Evolutionary conservation across 2,329 filamentous ascomycete species (phyloP), one percentile per base, ranked within the genome.

Genomic region (Calonectria naviculata): DNA sequence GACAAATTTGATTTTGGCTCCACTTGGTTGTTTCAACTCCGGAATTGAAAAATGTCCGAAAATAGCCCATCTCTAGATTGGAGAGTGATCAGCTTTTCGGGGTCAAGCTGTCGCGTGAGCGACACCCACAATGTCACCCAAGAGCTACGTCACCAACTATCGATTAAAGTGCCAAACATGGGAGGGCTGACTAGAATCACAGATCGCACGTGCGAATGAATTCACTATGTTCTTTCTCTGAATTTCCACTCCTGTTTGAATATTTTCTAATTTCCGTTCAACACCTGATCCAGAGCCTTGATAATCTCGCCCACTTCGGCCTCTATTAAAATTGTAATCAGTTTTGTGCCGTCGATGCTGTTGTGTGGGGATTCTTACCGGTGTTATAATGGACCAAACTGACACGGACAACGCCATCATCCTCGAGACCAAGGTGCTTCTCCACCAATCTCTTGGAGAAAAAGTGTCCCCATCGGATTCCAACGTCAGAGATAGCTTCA

Each of bases 401-500:
- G 21, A 58, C 52, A 19, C 52, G 52, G 10, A 58, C 31, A 28
- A 58, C 52, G 21, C 52, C 52, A 4, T 58, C 52, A 10, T 58
- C 52, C 7, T 85, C 87, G 61, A 93, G 81, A 0, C 86, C 86
- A 42, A 94, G 78, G 0, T 93, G 83, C 2, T 92, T 89, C 69
- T 89, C 84, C 15, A 89, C 85, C 73, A 94, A 78, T 19, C 92
- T 84, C 75, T 92, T 89, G 15, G 89, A 91, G 80, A 94, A 94
- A 76, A 94, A 94, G 52, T 89, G 85, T 0, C 93, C 93, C 87
- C 89, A 93, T 58, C 92, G 84, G 71, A 93, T 89, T 0, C 91
- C 92, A 80, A 89, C 91, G 24, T 87, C 82, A 1, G 88, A 89
- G 24, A 85, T 84, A 47, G 84, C 84, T 81, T 94, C 92, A 1